Evolutionary conservation across 2,329 filamentous ascomycete species (phyloP), one percentile per base, ranked within the genome.

Genomic region (Thelonectria discophora): DNA sequence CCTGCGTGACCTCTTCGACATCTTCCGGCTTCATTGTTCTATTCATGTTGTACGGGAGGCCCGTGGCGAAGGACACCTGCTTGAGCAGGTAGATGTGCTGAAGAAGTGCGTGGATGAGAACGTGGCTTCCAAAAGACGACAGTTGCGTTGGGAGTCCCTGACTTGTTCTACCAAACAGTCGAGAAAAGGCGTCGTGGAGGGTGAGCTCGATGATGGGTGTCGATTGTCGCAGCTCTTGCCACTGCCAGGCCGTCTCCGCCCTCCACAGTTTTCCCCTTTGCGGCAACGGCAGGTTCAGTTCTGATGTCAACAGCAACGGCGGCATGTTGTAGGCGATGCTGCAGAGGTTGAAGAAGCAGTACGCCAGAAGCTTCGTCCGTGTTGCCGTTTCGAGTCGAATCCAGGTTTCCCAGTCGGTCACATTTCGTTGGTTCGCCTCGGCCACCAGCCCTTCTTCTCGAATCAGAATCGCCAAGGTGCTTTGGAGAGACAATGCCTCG

Each of bases 51-150:
- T 83, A 86, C 1, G 80, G 79, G 2, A 81, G 79, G 0, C 80
- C 77, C 2, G 79, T 75, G 2, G 80, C 80, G 50, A 87, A 82
- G 0, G 83, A 85, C 0, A 86, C 87, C 69, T 90, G 86, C 67
- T 90, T 89, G 20, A 90, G 74, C 39, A 91, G 80, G 72, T 89
- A 92, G 15, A 92, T 88, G 63, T 91, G 88, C 68, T 92, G 90
- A 11, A 92, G 83, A 21, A 93, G 74, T 3, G 88, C 89, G 69
- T 92, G 89, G 3, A 92, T 89, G 34, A 93, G 79, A 8, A 91
- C 84, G 65, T 92, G 91, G 68, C 90, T 90, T 1, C 89, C 90
- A 7, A 90, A 75, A 0, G 87, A 86, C 0, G 85, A 86, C 58
- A 86, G 78, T 46, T 82, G 81, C 0, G 80, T 75, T 1, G 82